Base-by-base conservation (phyloP, 192 early-diverging fungal genomes). In the Gaertneriomyces sp. region DNA sequence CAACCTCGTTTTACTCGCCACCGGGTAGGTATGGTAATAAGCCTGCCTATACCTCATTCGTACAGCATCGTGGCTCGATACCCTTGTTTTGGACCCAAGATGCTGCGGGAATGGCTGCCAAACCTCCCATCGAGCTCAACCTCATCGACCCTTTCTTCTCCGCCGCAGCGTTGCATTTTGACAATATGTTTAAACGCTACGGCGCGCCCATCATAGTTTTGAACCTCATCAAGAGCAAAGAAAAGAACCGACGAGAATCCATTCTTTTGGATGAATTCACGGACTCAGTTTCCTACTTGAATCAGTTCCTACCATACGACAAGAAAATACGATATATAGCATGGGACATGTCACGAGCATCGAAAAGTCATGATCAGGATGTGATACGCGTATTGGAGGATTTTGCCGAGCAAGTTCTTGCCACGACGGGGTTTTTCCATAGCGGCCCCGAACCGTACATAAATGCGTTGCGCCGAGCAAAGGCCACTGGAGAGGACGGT, bases 301-400 rank as follows among this genome's bases (percentile, higher is more conserved):
- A 94, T 69, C 92, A 96, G 72, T 92, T 92, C 57, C 66, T 99
- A 53, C 91, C 91, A 0, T 72, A 81, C 2, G 87, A 88, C 14
- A 83, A 88, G 9, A 87, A 87, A 66, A 91, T 98, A 51, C 76
- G 84, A 59, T 96, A 99, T 71, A 84, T 94, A 64, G 91, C 91
- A 4, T 96, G 94, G 93, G 96, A 99, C 74, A 99, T 99, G 96
- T 94, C 96, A 19, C 75, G 93, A 33, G 95, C 95, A 9, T 92
- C 91, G 7, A 97, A 96, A 75, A 93, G 73, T 49, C 64, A 70
- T 10, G 86, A 91, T 59, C 88, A 95, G 52, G 93, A 96, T 71
- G 96, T 98, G 11, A 89, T 96, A 50, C 87, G 87, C 0, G 83
- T 87, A 6, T 78, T 99, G 14, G 95, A 98, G 69, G 88, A 92